Conservation (phyloP, 1,284 basidiomycete species). For the Agroathelia rolfsii region DNA sequence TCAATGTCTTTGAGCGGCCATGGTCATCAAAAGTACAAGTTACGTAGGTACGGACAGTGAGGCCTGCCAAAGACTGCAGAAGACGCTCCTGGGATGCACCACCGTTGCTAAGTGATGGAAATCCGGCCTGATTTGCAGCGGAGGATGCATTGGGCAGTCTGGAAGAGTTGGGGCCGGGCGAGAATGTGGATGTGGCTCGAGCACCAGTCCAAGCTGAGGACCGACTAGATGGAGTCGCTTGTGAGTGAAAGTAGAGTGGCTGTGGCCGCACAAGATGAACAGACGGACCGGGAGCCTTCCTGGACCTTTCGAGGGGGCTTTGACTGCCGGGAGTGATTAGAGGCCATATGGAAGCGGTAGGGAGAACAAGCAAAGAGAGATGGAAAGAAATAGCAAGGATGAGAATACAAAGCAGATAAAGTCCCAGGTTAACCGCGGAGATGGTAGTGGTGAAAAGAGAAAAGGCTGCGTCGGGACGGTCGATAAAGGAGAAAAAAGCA, state of each 20-base stretch:
- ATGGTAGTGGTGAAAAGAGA: too few relatives aligned
- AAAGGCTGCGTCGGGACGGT: too few relatives aligned
- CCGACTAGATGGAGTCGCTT: constrained; percentile 31
- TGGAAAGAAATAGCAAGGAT: constrained; percentile 21
- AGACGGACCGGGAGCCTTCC: constrained; percentile 47
- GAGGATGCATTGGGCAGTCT: constrained; percentile 37
- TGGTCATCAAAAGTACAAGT: constrained; percentile 9
- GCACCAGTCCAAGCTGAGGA: constrained; percentile 51
- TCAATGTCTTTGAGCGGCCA: constrained; percentile 12
- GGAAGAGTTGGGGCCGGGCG: constrained; percentile 37
- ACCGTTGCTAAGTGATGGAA: constrained; percentile 36
- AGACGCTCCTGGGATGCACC: constrained; percentile 43
- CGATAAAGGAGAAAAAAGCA: too few relatives aligned
- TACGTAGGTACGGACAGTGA: constrained; percentile 40
- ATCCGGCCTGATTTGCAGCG: constrained; percentile 27
- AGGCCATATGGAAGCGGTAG: constrained; percentile 37
- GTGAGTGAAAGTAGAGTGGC: not conserved
- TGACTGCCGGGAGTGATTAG: constrained; percentile 46
- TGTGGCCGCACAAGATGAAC: not conserved
- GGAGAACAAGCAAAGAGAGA: constrained; percentile 12
- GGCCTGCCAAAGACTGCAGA: constrained; percentile 49
- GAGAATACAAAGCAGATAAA: constrained; percentile 19
- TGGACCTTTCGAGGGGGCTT: constrained; percentile 50
- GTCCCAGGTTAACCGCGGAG: too few relatives aligned
- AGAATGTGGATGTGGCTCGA: constrained; percentile 58